Conservation (phyloP, 225 moss, liverwort and hornwort genomes). For the Pseudoscleropodium purum region DNA sequence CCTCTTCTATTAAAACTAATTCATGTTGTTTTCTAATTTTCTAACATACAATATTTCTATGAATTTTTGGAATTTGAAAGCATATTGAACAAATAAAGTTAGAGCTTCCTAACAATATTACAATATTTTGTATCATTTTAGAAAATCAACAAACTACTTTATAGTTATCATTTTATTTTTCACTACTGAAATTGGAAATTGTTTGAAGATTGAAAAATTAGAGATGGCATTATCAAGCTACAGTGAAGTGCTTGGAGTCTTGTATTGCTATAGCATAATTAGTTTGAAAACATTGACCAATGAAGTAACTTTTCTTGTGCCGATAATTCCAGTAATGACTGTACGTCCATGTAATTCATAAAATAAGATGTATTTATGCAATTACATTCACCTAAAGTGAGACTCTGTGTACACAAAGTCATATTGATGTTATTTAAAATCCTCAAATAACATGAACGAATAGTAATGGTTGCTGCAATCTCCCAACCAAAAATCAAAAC, state of each 20-base stretch:
- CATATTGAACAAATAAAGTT: background rate
- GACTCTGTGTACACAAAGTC: background rate
- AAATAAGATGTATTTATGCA: background rate
- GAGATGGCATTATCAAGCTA: background rate
- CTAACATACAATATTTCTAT: background rate
- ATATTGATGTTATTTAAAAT: background rate
- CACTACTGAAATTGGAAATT: background rate
- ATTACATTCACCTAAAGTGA: background rate
- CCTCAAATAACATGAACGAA: background rate
- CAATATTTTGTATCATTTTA: background rate
- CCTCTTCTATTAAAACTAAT: background rate
- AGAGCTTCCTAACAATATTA: background rate
- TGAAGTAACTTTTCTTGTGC: background rate
- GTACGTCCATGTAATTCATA: background rate
- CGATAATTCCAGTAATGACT: background rate
- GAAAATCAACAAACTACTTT: background rate
- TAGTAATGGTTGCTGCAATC: background rate
- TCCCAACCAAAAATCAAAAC: background rate
- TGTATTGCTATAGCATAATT: background rate
- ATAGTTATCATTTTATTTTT: background rate
- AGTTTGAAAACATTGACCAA: background rate
- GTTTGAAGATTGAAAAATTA: background rate
- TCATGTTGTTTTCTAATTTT: background rate
- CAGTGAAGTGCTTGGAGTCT: background rate
- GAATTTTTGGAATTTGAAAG: background rate